Percentiles rank a stretch among this genome's conserved stretches.
phyloP scores from a whole-genome alignment of 1,139 yeast genomes.

The Geotrichum carabidarum region DNA sequence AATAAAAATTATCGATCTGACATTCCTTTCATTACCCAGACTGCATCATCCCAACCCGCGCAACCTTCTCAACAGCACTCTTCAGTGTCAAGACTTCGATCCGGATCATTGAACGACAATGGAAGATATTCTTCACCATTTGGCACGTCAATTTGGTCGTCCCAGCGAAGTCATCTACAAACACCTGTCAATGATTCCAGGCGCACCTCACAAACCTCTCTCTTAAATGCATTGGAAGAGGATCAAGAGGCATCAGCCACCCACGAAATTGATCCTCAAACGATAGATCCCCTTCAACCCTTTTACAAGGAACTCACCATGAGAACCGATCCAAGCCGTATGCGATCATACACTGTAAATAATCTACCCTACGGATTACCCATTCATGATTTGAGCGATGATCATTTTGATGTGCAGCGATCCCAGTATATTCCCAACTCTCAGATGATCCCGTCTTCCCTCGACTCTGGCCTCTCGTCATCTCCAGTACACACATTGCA shows the following conservation, averaged over 20 bases:
- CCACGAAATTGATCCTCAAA: conserved; percentile 14
- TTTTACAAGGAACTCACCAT: conserved; percentile 33
- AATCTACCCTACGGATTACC: conserved; percentile 30
- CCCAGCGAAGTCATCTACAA: conserved; percentile 20
- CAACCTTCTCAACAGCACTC: conserved; percentile 10
- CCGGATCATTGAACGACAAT: conserved; percentile 36
- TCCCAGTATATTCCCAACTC: conserved; percentile 23
- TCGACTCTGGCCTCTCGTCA: conserved; percentile 12
- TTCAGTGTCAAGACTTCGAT: conserved; percentile 29
- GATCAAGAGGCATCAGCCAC: conserved; percentile 19
- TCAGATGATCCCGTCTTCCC: conserved; percentile 11
- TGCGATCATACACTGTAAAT: conserved; percentile 40
- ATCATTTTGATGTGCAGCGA: conserved; percentile 22
- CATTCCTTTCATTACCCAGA: conserved; percentile 20
- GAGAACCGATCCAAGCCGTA: conserved; percentile 37
- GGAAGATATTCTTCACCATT: conserved; percentile 31
- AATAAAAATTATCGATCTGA: conserved; percentile 11
- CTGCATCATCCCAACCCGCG: conserved; percentile 17
- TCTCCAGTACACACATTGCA: conserved; percentile 16
- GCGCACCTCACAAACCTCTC: conserved; percentile 20
- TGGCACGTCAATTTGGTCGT: conserved; percentile 36
- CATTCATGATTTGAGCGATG: conserved; percentile 21
- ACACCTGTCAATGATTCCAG: conserved; percentile 17
- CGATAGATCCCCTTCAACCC: conserved; percentile 35
- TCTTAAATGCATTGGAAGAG: conserved; percentile 20